Percentiles rank a stretch among this genome's conserved stretches.
Conservation (phyloP, 1,284 basidiomycete species). For the Violaceomyces palustris region DNA sequence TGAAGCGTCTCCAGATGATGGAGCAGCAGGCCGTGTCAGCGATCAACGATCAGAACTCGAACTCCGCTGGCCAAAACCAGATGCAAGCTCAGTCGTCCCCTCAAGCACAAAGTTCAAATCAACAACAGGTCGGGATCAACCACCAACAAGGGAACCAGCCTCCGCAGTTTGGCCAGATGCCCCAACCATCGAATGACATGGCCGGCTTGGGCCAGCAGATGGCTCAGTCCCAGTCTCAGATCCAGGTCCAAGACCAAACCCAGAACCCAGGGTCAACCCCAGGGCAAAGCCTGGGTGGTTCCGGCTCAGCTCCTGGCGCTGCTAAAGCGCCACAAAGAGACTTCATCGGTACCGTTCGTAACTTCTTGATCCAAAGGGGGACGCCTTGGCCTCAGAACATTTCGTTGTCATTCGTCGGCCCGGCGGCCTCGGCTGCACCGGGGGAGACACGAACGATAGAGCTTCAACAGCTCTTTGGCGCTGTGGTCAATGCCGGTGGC, state of each 20-base stretch:
- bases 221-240: no score
- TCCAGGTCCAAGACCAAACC: no score
- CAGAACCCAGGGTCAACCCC: neutral
- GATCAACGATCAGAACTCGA: constrained; percentile 22
- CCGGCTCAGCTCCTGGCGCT: no score
- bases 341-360: constrained; percentile 37
- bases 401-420: constrained; percentile 33
- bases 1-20: constrained; percentile 36
- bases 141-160: neutral
- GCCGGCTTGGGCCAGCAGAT: no score
- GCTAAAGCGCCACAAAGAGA: no score
- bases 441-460: constrained; percentile 43
- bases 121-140: neutral
- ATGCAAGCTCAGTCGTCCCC: neutral
- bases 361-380: constrained; percentile 41
- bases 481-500: constrained; percentile 36
- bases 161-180: no score
- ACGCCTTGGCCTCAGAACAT: constrained; percentile 32
- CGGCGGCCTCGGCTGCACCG: constrained; percentile 21
- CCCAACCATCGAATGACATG: no score
- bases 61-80: neutral
- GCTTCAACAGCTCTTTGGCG: constrained; percentile 35
- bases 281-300: constrained; percentile 14
- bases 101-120: neutral
- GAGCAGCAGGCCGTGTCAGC: constrained; percentile 21